These are phyloP conservation scores for Lunasporangiospora selenospora DNA, from an alignment of 192 early-diverging fungal species.

Conservation along the genomic window DNA sequence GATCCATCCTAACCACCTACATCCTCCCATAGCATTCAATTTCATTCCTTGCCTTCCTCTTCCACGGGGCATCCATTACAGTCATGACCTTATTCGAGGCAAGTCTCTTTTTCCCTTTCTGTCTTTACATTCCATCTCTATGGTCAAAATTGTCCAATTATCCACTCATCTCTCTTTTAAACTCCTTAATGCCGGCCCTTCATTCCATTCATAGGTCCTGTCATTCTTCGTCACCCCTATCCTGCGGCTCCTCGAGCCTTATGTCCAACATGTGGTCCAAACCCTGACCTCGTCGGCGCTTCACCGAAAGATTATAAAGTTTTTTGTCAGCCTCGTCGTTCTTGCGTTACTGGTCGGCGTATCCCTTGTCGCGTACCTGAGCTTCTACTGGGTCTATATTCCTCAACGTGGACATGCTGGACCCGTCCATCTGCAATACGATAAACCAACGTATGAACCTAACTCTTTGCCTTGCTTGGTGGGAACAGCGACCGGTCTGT, in stretches of 20 bases:
- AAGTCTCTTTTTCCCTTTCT: conserved; percentile 6
- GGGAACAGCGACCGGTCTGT: neutral
- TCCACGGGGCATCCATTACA: neutral
- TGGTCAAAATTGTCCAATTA: neutral
- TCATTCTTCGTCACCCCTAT: conserved; percentile 51
- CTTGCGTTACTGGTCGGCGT: conserved; percentile 27
- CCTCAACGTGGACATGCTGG: conserved; percentile 52
- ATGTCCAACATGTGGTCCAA: conserved; percentile 36
- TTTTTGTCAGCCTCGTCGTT: conserved; percentile 35
- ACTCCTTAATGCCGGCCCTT: neutral
- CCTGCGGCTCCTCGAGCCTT: conserved; percentile 45
- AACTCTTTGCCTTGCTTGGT: no score
- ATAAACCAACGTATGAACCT: conserved; percentile 21
- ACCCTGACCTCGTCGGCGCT: conserved; percentile 47
- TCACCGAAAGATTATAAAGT: conserved; percentile 50
- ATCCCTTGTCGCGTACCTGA: conserved; percentile 45
- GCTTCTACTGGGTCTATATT: conserved; percentile 54
- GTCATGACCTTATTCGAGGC: conserved; percentile 42
- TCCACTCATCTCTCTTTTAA: conserved; percentile 3
- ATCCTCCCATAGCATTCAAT: neutral
- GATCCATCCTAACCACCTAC: neutral
- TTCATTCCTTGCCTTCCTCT: neutral
- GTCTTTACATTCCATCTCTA: no score
- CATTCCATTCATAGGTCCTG: conserved; percentile 27
- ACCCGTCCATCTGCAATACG: conserved; percentile 53